Conservation (phyloP, 2,329 filamentous ascomycete genomes). For the Arthrobotrys iridis region DNA sequence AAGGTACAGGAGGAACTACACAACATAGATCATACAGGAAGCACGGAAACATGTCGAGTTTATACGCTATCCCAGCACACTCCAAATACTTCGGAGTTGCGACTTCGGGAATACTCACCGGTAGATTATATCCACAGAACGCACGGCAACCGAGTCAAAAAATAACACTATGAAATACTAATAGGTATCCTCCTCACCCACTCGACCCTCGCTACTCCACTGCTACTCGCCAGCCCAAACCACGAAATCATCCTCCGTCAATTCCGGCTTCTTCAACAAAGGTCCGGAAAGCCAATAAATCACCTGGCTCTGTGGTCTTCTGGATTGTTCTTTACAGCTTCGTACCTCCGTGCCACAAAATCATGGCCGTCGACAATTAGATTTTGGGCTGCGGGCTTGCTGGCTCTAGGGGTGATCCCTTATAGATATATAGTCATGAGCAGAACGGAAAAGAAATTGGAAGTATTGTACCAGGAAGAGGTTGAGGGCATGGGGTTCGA, state of each 20-base stretch:
- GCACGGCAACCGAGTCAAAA: too few relatives aligned
- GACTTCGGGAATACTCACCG: constrained; percentile 32
- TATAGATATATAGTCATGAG: constrained; percentile 28
- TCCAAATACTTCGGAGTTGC: constrained; percentile 25
- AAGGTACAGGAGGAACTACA: too few relatives aligned
- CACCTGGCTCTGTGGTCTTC: constrained; percentile 9
- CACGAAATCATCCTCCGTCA: constrained; percentile 40
- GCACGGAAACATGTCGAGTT: not conserved
- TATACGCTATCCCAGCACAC: not conserved
- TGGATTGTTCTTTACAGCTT: not conserved
- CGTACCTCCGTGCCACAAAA: not conserved
- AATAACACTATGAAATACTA: not conserved
- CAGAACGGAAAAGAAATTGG: constrained; percentile 27
- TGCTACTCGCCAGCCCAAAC: constrained; percentile 22
- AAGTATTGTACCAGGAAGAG: constrained; percentile 31
- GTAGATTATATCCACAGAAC: constrained; percentile 5
- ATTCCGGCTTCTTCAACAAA: not conserved
- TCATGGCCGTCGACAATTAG: not conserved
- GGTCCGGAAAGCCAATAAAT: not conserved
- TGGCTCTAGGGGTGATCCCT: constrained; percentile 8
- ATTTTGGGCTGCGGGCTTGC: not conserved
- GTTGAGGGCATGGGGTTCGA: not conserved
- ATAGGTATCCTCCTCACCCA: constrained; percentile 35
- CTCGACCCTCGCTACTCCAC: constrained; percentile 19
- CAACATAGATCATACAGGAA: too few relatives aligned